Evolutionary conservation across 768 basidiomycete genomes (phyloP), one percentile per base, ranked within the genome.

Genomic region (Collybia sp.): DNA sequence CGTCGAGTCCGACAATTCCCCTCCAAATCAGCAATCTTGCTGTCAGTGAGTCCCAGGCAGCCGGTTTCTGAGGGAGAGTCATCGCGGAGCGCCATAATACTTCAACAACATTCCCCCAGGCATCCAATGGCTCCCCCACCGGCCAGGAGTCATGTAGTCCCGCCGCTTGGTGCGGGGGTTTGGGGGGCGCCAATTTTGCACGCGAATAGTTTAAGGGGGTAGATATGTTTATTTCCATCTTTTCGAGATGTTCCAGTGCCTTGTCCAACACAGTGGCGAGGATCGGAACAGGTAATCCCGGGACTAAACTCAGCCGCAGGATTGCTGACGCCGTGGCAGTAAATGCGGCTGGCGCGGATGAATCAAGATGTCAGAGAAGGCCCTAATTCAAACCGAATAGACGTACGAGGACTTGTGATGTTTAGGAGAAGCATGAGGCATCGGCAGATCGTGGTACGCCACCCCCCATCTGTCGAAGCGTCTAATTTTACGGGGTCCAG

Each of bases 21-120:
- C 78, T 70, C 82, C 81, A 85, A 6, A 81, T 44, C 32, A 88
- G 56, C 50, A 86, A 41, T 47, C 82, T 67, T 31, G 63, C 62
- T 2, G 77, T 82, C 47, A 88, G 56, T 13, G 60, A 59, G 46
- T 71, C 72, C 83, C 84, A 85, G 12, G 65, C 59, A 11, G 34
- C 38, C 1, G 53, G 34, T 17, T 56, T 65, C n/a, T 53, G 47
- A 1, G 61, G 49, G 5, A 65, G 45, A 1, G 55, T 50, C 80
- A 82, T 82, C 15, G 71, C 57, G 0, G 67, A 69, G 39, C 68
- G 65, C 82, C 83, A 84, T 10, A 90, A 70, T 16, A 56, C 57
- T 53, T 83, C 79, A 1, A 85, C 73, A 15, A 63, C 64, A 17
- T 57, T 54, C 0, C 80, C 79, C 80, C 82, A 85, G 1, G 59